Evolutionary conservation across 495 filamentous ascomycete species (phyloP).

Genomic region (Aspergillus funiculosus): DNA sequence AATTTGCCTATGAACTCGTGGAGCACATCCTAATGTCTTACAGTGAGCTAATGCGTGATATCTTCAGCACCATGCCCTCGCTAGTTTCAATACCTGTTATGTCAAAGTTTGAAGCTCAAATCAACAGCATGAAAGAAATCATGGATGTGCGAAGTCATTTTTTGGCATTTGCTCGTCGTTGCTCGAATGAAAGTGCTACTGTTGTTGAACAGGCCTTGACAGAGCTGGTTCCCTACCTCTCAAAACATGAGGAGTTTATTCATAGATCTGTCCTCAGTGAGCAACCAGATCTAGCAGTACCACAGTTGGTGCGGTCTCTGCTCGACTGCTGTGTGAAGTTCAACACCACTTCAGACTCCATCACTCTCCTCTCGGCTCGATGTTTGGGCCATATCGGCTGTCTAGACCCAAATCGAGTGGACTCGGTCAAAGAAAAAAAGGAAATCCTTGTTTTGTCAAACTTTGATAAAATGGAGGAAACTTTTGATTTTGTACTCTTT

Average conservation of each 20-base stretch:
- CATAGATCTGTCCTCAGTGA: slow-evolving; percentile 78
- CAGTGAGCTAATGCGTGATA: slow-evolving; percentile 50
- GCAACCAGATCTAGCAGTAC: slow-evolving; percentile 72
- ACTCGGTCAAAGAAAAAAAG: slow-evolving; percentile 66
- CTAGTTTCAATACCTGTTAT: slow-evolving; percentile 66
- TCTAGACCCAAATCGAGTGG: slow-evolving; percentile 83
- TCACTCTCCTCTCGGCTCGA: slow-evolving; percentile 66
- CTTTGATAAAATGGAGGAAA: slow-evolving; percentile 73
- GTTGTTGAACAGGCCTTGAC: slow-evolving; percentile 74
- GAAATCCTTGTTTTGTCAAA: slow-evolving; percentile 81
- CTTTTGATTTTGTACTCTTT: slow-evolving; percentile 78
- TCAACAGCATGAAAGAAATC: slow-evolving; percentile 57
- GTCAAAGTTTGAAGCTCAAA: slow-evolving; percentile 53
- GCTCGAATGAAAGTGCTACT: slow-evolving; percentile 73
- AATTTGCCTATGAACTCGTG: slow-evolving; percentile 55
- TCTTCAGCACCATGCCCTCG: slow-evolving; percentile 69
- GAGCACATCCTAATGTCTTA: slow-evolving; percentile 59
- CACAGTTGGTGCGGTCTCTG: slow-evolving; percentile 64
- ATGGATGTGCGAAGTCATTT: slow-evolving; percentile 59
- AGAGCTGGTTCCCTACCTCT: slow-evolving; percentile 69
- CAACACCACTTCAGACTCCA: slow-evolving; percentile 57
- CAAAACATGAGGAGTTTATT: slow-evolving; percentile 68
- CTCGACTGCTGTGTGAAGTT: slow-evolving; percentile 80
- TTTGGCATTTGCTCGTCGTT: slow-evolving; percentile 61
- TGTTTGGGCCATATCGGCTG: slow-evolving; percentile 86